A percentile compares a stretch with the other conserved stretches of the same genome.
phyloP scores from a whole-genome alignment of 768 basidiomycete species.

The Lentinula sp. region DNA sequence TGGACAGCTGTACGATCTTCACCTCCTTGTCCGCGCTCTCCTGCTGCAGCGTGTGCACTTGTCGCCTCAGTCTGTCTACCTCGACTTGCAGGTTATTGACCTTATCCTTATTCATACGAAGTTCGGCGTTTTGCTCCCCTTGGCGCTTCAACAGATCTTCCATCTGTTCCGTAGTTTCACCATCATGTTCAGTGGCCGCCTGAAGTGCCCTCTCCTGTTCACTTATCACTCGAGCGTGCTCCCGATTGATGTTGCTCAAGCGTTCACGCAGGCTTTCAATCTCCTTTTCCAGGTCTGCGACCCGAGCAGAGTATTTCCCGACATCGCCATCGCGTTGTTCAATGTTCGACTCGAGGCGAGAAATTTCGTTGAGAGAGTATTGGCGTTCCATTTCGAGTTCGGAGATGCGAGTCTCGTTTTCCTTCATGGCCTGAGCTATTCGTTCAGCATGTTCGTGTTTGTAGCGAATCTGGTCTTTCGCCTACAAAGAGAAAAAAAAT shows the following conservation, averaged over 20 bases:
- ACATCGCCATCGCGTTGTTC: slow-evolving; percentile 54
- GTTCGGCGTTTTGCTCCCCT: slow-evolving; percentile 49
- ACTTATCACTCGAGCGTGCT: slow-evolving; percentile 43
- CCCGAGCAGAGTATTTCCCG: slow-evolving; percentile 35
- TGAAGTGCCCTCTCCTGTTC: slow-evolving; percentile 41
- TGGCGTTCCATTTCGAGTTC: slow-evolving; percentile 51
- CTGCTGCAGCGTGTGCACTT: slow-evolving; percentile 66
- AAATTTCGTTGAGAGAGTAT: slow-evolving; percentile 44
- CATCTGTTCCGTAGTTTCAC: slow-evolving; percentile 37
- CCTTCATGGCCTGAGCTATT: slow-evolving; percentile 42
- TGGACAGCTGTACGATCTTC: slow-evolving; percentile 65
- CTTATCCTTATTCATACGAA: slow-evolving; percentile 42
- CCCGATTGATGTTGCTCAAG: slow-evolving; percentile 46
- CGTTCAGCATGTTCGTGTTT: slow-evolving; percentile 46
- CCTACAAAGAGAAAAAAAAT: slow-evolving; percentile 23
- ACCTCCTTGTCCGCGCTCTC: slow-evolving; percentile 85
- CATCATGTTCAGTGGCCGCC: slow-evolving; percentile 40
- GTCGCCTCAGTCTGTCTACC: slow-evolving; percentile 49
- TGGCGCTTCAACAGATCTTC: slow-evolving; percentile 47
- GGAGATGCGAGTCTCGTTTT: slow-evolving; percentile 45
- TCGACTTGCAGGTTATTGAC: slow-evolving; percentile 20
- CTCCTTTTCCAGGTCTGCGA: slow-evolving; percentile 45
- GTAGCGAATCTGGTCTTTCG: slow-evolving; percentile 46
- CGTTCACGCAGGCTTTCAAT: slow-evolving; percentile 49
- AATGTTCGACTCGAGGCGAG: slow-evolving; percentile 53